Conservation (phyloP, 2,329 filamentous ascomycete genomes). For the Ophiostoma australiae region DNA sequence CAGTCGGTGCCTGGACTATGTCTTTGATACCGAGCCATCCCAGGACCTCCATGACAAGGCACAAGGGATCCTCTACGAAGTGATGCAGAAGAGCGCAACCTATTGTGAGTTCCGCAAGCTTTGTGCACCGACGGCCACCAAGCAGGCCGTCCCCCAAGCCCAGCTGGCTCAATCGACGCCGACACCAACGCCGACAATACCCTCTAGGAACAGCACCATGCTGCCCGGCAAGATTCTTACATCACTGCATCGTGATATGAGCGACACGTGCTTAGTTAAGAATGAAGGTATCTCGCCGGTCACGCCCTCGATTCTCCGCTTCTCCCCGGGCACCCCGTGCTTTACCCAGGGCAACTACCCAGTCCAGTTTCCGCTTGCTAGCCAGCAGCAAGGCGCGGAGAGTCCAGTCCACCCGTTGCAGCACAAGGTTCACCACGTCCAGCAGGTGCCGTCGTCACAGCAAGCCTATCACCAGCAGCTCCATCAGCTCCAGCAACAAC, state of each 20-base stretch:
- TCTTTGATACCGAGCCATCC: constrained; percentile 56
- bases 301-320: background rate
- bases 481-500: constrained; percentile 15
- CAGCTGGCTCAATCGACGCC: constrained; percentile 31
- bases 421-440: background rate
- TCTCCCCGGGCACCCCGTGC: background rate
- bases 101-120: constrained; percentile 57
- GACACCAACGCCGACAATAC: background rate
- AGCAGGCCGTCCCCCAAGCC: constrained; percentile 36
- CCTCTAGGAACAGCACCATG: background rate
- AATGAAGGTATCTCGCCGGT: constrained; percentile 17
- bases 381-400: background rate
- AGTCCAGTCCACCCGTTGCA: constrained; percentile 17
- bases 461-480: background rate
- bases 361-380: background rate
- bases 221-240: background rate
- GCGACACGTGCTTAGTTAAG: constrained; percentile 2
- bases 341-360: background rate
- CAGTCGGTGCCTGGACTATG: constrained; percentile 67
- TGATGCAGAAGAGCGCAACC: constrained; percentile 55
- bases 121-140: constrained; percentile 46
- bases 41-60: constrained; percentile 50
- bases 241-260: background rate
- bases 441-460: background rate
- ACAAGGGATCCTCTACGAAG: constrained; percentile 55